These are phyloP conservation scores for Scopulariopsis brevicaulis DNA, from an alignment of 2,329 filamentous ascomycete genomes.

Conservation along the genomic window DNA sequence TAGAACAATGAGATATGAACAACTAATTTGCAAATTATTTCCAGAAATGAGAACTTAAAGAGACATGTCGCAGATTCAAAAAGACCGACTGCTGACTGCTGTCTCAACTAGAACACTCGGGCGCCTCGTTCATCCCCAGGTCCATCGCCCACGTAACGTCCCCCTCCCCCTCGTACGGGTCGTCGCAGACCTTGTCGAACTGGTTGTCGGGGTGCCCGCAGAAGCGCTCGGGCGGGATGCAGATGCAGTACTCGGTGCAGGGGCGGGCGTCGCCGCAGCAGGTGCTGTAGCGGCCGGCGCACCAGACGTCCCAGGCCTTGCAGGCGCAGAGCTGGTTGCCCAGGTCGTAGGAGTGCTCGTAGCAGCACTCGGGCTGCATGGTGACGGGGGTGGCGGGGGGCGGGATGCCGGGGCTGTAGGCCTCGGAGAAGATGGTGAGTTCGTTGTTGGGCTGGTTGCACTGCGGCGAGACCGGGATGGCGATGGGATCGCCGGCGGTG, in stretches of 20 bases:
- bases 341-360: background rate
- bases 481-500: background rate
- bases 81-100: background rate
- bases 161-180: background rate
- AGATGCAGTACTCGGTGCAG: constrained; percentile 1
- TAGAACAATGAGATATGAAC: no score
- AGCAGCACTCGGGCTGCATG: background rate
- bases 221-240: background rate
- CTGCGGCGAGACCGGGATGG: background rate
- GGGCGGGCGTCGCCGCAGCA: background rate
- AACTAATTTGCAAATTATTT: no score
- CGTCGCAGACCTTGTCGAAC: background rate
- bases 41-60: no score
- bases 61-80: background rate
- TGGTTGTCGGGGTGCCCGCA: background rate
- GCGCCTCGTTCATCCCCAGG: background rate
- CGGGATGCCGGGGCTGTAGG: background rate
- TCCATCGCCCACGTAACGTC: constrained; percentile 1
- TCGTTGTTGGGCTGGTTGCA: background rate
- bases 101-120: background rate
- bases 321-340: background rate
- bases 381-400: background rate
- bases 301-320: constrained; percentile 2
- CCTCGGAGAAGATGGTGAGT: background rate
- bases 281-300: background rate